A percentile compares a stretch with the other conserved stretches of the same genome.
These are phyloP conservation scores for Parmelia sp. DNA, from an alignment of 495 filamentous ascomycete species.

Conservation along the genomic window DNA sequence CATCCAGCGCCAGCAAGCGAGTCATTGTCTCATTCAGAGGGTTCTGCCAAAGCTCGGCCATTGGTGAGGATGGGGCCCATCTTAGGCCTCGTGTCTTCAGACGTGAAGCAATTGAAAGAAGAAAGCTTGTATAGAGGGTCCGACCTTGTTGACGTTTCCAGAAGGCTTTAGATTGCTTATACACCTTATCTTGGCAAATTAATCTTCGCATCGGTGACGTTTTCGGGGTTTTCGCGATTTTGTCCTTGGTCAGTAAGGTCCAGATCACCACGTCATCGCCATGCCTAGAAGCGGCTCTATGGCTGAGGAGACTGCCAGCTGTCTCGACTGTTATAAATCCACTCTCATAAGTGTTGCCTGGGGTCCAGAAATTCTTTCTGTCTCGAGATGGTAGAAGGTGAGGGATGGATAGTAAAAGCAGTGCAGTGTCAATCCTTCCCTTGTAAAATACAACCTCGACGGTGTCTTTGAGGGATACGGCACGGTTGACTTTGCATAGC, in stretches of 20 bases:
- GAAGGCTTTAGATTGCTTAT: slow-evolving; percentile 16
- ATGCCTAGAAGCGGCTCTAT: slow-evolving; percentile 22
- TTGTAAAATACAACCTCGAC: slow-evolving; percentile 3
- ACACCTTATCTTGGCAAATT: no score
- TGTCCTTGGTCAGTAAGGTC: slow-evolving; percentile 22
- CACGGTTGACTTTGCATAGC: slow-evolving; percentile 22
- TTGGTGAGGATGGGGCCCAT: slow-evolving; percentile 23
- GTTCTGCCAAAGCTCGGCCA: background rate
- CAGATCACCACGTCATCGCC: slow-evolving; percentile 26
- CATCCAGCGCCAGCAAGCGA: slow-evolving; percentile 13
- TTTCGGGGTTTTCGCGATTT: no score
- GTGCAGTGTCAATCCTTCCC: slow-evolving; percentile 3
- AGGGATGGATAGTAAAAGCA: background rate
- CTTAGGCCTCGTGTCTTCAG: slow-evolving; percentile 12
- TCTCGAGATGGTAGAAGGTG: background rate
- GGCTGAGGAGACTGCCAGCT: slow-evolving; percentile 19
- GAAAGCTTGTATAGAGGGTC: slow-evolving; percentile 16
- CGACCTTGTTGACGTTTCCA: slow-evolving; percentile 16
- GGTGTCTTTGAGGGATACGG: slow-evolving; percentile 15
- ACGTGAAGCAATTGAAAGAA: slow-evolving; percentile 21
- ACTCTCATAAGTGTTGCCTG: slow-evolving; percentile 11
- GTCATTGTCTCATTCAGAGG: background rate
- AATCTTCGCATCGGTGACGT: no score
- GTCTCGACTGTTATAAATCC: slow-evolving; percentile 20
- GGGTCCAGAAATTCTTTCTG: background rate